Evolutionary conservation across 768 basidiomycete species (phyloP), one percentile per base, ranked within the genome.

Genomic region (Gloeopeniophorella convolvens): DNA sequence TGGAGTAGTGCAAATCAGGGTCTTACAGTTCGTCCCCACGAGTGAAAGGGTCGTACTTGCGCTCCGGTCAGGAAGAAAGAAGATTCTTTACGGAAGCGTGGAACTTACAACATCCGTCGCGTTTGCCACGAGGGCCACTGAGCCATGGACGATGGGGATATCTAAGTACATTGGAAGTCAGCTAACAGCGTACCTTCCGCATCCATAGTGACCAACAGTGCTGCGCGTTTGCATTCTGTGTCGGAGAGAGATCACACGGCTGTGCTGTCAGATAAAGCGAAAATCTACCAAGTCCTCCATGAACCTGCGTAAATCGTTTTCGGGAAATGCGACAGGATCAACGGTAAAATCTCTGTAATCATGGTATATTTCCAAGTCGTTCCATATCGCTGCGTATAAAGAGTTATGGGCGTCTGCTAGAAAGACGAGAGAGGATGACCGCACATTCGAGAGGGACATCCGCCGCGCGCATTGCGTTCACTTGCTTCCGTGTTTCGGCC

Each of bases 361-460:
- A 57, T 84, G 78, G 57, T 84, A 86, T 45, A 86, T 54, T 65
- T 87, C 84, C 52, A 87, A 83, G 56, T 86, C 85, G 59, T 82
- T 85, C 85, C 85, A 87, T 74, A 84, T 84, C 36, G 79, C 82
- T 83, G 30, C 16, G 34, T 41, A 46, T n/a, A n/a, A n/a, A n/a
- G n/a, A n/a, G n/a, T n/a, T n/a, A n/a, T n/a, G n/a, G n/a, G n/a
- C n/a, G n/a, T n/a, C n/a, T n/a, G n/a, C n/a, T n/a, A n/a, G n/a
- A n/a, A n/a, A 13, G 31, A 24, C 12, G 15, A 37, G 23, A 55
- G 12, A 42, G 28, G 8, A 40, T 35, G 36, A 46, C 51, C 57
- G 37, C 21, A 80, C 80, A 78, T 76, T 91, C 87, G 5, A 90
- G 72, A n/a, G 88, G 89, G 51, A 91, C 78, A 44, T 78, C 71